Base-by-base conservation (phyloP, 2,329 filamentous ascomycete species). In the Cytospora schulzeri region DNA sequence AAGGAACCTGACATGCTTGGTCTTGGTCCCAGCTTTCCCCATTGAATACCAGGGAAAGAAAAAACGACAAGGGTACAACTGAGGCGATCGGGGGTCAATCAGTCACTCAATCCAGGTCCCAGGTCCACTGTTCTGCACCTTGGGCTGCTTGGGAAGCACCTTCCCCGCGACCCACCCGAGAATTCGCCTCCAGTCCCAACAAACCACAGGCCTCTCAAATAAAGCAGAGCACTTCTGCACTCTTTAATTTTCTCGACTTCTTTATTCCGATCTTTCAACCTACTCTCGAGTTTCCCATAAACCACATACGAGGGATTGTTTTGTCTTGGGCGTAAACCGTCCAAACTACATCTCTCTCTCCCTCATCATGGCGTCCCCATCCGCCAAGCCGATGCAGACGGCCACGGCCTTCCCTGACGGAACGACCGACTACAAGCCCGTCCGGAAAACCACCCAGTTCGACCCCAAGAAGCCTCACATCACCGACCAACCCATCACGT, bases 381-480 rank as follows among this genome's bases (percentile, higher is more conserved):
- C 80, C 68, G 75, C 79, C 62, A 77, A 79, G 38, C 75, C 76
- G 68, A 57, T 57, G 41, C 24, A 22, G 41, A 24, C 41, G 75
- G 77, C 78, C 67, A 74, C 77, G 67, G 75, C 77, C 72, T 78
- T 81, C 68, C 75, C 78, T 31, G 83, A 86, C 71, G 83, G 83
- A 75, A 85, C 83, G 58, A 81, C 78, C 67, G 83, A 86, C 70
- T 84, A 84, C 75, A 78, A 82, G 71, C 83, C 83, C 66, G 76
- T 81, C 55, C 81, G 82, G 57, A 77, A 77, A 70, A 62, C 56
- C 15, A 51, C 50, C 38, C 22, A 50, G 19, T 77, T 79, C 69
- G 85, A 88, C 66, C 52, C 76, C 65, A 81, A 89, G 81, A 96
- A 96, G 81, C 85, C 89, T 73, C 92, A 96, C 78, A 95, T 96